Conservation (phyloP, 768 basidiomycete species). For the Rossbeevera mucosa region DNA sequence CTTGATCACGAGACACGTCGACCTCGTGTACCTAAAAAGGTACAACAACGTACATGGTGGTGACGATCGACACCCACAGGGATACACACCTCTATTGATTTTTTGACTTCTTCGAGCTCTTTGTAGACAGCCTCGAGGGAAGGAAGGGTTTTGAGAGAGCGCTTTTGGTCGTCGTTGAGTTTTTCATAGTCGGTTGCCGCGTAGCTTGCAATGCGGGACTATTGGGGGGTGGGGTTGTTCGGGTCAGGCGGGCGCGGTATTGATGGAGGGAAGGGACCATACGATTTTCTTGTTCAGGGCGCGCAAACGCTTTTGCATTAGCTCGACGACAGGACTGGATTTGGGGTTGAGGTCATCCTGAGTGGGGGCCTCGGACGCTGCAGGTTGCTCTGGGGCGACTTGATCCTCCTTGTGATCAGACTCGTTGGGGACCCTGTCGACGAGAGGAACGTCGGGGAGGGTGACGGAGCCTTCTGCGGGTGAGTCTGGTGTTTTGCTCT, state of each 20-base stretch:
- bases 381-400: slow-evolving; percentile 44
- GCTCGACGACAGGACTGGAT: slow-evolving; percentile 68
- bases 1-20: slow-evolving; percentile 54
- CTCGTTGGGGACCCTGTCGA: slow-evolving; percentile 49
- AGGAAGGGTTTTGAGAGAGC: slow-evolving; percentile 66
- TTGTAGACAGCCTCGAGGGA: slow-evolving; percentile 73
- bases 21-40: slow-evolving; percentile 54
- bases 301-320: slow-evolving; percentile 75
- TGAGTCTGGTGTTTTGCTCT: slow-evolving; percentile 44
- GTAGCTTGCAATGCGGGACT: slow-evolving; percentile 75
- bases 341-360: slow-evolving; percentile 47
- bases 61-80: not conserved
- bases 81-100: slow-evolving; percentile 76
- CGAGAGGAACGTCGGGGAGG: slow-evolving; percentile 43
- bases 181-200: slow-evolving; percentile 61
- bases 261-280: slow-evolving; percentile 18
- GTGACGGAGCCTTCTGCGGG: slow-evolving; percentile 37
- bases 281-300: slow-evolving; percentile 82
- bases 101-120: slow-evolving; percentile 81
- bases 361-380: slow-evolving; percentile 36
- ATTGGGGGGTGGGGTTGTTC: slow-evolving; percentile 5
- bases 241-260: slow-evolving; percentile 10
- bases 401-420: slow-evolving; percentile 45
- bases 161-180: slow-evolving; percentile 86
- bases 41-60: slow-evolving; percentile 2